phyloP scores from a whole-genome alignment of 2,329 filamentous ascomycete species.

The Colletotrichum lentis region DNA sequence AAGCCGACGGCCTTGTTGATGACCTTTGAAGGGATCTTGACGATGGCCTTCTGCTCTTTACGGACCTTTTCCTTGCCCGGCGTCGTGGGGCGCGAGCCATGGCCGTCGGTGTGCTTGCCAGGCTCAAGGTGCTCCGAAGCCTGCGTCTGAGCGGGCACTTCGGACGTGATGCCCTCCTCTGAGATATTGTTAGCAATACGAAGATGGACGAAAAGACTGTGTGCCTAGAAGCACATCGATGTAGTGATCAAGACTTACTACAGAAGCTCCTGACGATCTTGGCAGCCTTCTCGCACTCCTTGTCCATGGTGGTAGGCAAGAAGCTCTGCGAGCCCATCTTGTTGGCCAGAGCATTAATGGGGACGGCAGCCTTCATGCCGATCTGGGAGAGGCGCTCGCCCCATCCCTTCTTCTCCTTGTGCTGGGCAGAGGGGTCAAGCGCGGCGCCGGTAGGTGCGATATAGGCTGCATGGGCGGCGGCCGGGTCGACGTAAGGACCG shows the following conservation, averaged over 20 bases:
- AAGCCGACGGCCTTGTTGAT: slow-evolving; percentile 72
- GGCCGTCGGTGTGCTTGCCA: slow-evolving; percentile 36
- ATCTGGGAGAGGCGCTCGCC: slow-evolving; percentile 39
- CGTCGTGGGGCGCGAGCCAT: slow-evolving; percentile 37
- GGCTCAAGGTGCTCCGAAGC: slow-evolving; percentile 39
- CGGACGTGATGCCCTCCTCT: slow-evolving; percentile 63
- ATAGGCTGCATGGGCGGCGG: slow-evolving; percentile 15
- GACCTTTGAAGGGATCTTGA: slow-evolving; percentile 65
- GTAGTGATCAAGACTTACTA: slow-evolving; percentile 60
- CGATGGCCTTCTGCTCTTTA: slow-evolving; percentile 56
- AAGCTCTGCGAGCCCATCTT: slow-evolving; percentile 86
- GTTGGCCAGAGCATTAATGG: slow-evolving; percentile 83
- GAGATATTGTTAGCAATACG: slow-evolving; percentile 1
- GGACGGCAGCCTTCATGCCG: slow-evolving; percentile 65
- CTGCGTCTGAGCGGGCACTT: slow-evolving; percentile 43
- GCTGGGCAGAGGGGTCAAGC: slow-evolving; percentile 15
- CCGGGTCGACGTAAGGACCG: slow-evolving; percentile 5
- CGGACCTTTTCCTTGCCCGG: slow-evolving; percentile 40
- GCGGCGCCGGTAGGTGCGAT: slow-evolving; percentile 4
- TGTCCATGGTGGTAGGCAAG: slow-evolving; percentile 84
- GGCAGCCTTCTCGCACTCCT: slow-evolving; percentile 90
- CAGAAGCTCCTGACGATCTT: slow-evolving; percentile 86
- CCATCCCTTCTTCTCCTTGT: slow-evolving; percentile 37
- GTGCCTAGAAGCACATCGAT: no score
- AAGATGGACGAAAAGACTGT: slow-evolving; percentile 25